Evolutionary conservation across 73 alveolate genomes (phyloP).

Genomic region (Tetrahymena thermophila): DNA sequence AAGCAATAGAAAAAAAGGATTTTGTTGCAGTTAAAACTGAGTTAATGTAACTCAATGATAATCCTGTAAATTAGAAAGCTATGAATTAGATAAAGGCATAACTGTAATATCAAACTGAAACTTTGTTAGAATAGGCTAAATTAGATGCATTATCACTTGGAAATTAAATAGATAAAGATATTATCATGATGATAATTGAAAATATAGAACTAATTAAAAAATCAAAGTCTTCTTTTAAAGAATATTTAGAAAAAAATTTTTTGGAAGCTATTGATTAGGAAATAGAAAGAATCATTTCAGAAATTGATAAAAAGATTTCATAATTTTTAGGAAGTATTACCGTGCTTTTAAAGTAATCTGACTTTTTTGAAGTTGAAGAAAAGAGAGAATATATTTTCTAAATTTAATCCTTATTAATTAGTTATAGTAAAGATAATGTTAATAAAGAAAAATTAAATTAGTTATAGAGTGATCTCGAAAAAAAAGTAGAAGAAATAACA

Average conservation of each 20-base stretch:
- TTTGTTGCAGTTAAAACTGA: neutral
- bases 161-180: neutral
- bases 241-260: too few relatives aligned
- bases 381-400: neutral
- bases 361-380: neutral
- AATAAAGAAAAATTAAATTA: neutral
- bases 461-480: neutral
- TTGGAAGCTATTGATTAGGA: neutral
- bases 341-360: neutral
- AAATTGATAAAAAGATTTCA: neutral
- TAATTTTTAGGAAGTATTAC: neutral
- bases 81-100: neutral
- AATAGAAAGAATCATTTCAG: neutral
- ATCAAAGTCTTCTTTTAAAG: too few relatives aligned
- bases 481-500: neutral
- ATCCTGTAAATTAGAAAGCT: neutral
- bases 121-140: neutral
- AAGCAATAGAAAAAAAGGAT: neutral
- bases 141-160: neutral
- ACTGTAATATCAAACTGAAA: neutral
- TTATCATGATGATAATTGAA: too few relatives aligned
- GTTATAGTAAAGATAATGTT: neutral
- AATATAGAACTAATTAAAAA: too few relatives aligned
- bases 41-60: neutral
- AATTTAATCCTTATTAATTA: neutral